Evolutionary conservation across 2,329 filamentous ascomycete genomes (phyloP), one percentile per base, ranked within the genome.

Genomic region (Cladosporium sp.): DNA sequence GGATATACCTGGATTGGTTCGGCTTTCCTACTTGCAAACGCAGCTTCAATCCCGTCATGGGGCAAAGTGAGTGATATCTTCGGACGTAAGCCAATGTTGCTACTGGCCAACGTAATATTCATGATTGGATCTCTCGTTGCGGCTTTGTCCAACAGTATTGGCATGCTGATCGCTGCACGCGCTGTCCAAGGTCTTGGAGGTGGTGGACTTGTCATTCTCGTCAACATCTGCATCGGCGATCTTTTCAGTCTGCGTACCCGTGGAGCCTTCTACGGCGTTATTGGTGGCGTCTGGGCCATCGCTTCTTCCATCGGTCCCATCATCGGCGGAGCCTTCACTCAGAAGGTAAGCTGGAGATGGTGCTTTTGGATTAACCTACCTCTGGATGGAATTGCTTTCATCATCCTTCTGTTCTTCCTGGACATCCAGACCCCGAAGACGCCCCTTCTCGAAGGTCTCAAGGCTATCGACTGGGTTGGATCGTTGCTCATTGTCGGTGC

Each of bases 401-500:
- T 83, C 22, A 78, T 86, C 40, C 76, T 88, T 7, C 65, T 84
- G 37, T 80, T 88, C 67, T 84, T 86, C 65, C 76, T 90, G 11
- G 82, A 88, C 65, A 72, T 90, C n/a, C 81, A 88, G 55, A 87
- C 84, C 3, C 87, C 88, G 0, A 80, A 79, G 37, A 89, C 87
- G 0, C 82, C 85, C 0, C 71, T 89, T 2, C 73, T 76, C 60
- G 75, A 83, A 39, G 88, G 88, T 0, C 73, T 90, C 8, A 83
- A 82, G 61, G 84, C 84, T 0, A 84, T 88, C 61, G 85, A 87
- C 71, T 88, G 85, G 85, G 65, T 83, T 5, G 89, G 88, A 1
- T 84, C 82, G 1, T 56, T 88, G 11, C 76, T 82, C 30, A 84
- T 95, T 69, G 82, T 92, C 22, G 88, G 88, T 42, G 90, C 88